These are phyloP conservation scores for Lindgomyces ingoldianus DNA, from an alignment of 495 filamentous ascomycete species.

Conservation along the genomic window DNA sequence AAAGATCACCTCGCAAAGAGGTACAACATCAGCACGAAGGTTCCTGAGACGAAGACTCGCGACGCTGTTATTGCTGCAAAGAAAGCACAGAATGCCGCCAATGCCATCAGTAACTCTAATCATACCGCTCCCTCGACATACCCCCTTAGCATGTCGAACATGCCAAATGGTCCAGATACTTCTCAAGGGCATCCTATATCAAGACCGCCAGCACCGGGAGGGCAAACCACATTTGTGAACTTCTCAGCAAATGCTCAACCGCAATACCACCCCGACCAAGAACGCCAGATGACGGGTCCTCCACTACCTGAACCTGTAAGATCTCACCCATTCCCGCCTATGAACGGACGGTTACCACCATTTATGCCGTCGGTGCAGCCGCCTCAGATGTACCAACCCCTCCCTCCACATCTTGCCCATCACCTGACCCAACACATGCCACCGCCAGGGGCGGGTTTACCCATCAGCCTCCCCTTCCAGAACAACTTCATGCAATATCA, in stretches of 20 bases:
- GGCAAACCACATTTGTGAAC: slow-evolving; percentile 55
- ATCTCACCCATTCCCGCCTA: not conserved
- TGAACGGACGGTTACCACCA: not conserved
- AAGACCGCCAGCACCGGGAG: slow-evolving; percentile 31
- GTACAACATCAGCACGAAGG: slow-evolving; percentile 79
- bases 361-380: slow-evolving; percentile 6
- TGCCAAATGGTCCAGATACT: not conserved
- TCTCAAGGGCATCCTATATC: not conserved
- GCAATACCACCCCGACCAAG: slow-evolving; percentile 5
- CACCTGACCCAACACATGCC: slow-evolving; percentile 17
- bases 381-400: not conserved
- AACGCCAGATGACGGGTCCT: not conserved
- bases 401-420: slow-evolving; percentile 24
- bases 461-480: slow-evolving; percentile 31
- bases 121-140: too few relatives aligned
- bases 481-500: slow-evolving; percentile 39
- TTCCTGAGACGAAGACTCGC: slow-evolving; percentile 55
- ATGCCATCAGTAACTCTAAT: not conserved
- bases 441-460: slow-evolving; percentile 10
- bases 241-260: slow-evolving; percentile 21
- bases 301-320: slow-evolving; percentile 4
- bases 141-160: not conserved
- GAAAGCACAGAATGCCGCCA: slow-evolving; percentile 23
- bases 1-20: slow-evolving; percentile 80
- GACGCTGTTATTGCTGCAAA: slow-evolving; percentile 45